Base-by-base conservation (phyloP, 2,329 filamentous ascomycete species). In the Claviceps sp. region DNA sequence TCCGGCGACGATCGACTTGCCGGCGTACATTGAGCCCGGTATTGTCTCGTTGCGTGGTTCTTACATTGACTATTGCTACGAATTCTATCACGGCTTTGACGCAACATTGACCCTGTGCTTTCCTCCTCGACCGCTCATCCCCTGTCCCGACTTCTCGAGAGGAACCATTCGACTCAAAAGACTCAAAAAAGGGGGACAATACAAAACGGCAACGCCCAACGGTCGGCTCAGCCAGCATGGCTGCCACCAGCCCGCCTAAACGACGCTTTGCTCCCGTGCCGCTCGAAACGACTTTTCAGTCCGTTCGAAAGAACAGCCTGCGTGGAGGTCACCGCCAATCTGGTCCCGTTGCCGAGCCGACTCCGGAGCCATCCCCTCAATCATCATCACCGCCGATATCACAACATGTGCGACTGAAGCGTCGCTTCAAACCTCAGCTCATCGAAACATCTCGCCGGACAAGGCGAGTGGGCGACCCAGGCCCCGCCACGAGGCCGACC, bases 391-490 rank as follows among this genome's bases (percentile, higher is more conserved):
- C 73, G 47, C 55, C 52, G 24, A 71, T 2, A 66, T 69, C 44
- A 67, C 70, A 59, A 60, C 65, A 58, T 67, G 70, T 52, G 64
- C 72, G 43, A 65, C 71, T 44, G 61, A 70, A 59, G 30, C 73
- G 75, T 56, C 70, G 71, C 54, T 95, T 94, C 65, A 77, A 83
- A 34, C 89, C 89, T 13, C 84, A 91, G 61, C 73, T 95, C 52
- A 83, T 95, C 56, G 88, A 91, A 66, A 90, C 87, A 2, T 85
- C 85, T 4, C 80, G 82, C 59, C 77, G 89, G 50, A 81, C 82
- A 38, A 80, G 85, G 56, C 81, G 81, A 60, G 77, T 77, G 16
- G 81, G 81, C 19, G 84, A 89, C 59, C 66, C 74, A 1, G 75
- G 74, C 5, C 81, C 82, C 19, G 78, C 82, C 34, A 79, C 82